Base-by-base conservation (phyloP, 768 basidiomycete genomes). In the Hygrophorus russula region DNA sequence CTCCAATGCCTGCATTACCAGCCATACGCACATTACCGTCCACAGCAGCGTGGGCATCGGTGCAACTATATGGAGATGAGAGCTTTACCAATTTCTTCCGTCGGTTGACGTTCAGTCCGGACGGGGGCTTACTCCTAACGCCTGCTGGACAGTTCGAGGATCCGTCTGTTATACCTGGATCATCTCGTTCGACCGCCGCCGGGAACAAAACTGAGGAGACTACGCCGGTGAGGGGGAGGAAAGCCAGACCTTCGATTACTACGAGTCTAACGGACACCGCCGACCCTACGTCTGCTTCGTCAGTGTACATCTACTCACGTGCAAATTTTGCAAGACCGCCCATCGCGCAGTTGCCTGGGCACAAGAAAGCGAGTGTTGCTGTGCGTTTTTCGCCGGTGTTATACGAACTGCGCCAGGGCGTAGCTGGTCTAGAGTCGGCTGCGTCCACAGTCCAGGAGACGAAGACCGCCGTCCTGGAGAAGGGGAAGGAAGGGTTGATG, bases 71-170 rank as follows among this genome's bases (percentile, higher is more conserved):
- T 55, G 91, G 93, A 36, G 94, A 98, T 60, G 93, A 97, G 60
- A 87, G 81, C 51, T 89, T 78, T 54, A 91, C 90, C 3, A 91
- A 93, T 53, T 99, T 98, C 67, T 99, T 98, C 71, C 69, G 96
- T 20, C 74, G 96, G 29, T 67, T 99, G 47, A 82, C 84, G 9
- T 99, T 97, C 64, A 91, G 89, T 43, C 89, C 94, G 1, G 96
- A 99, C 57, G 96, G 96, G 0, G 88, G 82, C 8, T 68, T 99
- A 29, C 71, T 99, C 36, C 67, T 98, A 51, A 98, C 96, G 0
- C 96, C 96, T 0, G 94, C 96, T 1, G 96, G 96, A 0, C 88
- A 94, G 56, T 97, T 96, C 54, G 93, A 98, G 57, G 94, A 98
- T 59, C 85, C 89, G 3, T 78, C 84, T 11, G 78, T 78, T 20